These are phyloP conservation scores for Sicyos baderoa DNA, from an alignment of 306 rosid species.

Conservation along the genomic window DNA sequence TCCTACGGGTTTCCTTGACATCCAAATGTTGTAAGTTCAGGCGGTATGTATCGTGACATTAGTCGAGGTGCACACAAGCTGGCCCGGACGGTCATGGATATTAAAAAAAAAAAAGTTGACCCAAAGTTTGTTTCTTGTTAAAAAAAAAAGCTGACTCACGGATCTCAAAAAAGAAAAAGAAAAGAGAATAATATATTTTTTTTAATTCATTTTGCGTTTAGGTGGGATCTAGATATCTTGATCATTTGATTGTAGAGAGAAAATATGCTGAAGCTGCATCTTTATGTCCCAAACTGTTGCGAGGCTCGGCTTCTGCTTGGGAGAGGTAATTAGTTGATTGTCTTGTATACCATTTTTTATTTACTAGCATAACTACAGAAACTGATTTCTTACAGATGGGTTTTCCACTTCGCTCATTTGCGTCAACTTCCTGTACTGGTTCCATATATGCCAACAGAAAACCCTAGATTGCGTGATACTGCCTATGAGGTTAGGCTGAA, in stretches of 20 bases:
- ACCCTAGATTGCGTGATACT: conserved; percentile 81
- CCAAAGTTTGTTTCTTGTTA: too few species aligned
- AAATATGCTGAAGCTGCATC: conserved; percentile 90
- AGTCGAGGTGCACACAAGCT: too few species aligned
- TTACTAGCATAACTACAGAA: conserved; percentile 24
- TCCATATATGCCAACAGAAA: conserved; percentile 77
- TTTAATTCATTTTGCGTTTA: conserved; percentile 29
- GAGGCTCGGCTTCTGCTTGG: conserved; percentile 90
- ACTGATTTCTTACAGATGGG: conserved; percentile 61
- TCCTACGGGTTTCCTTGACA: too few species aligned
- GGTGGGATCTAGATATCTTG: conserved; percentile 96
- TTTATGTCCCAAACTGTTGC: conserved; percentile 83
- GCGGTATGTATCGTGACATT: too few species aligned
- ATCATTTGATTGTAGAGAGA: conserved; percentile 95
- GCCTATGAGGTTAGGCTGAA: conserved; percentile 79
- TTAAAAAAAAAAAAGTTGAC: too few species aligned
- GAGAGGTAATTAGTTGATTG: conserved; percentile 50
- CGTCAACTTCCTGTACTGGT: conserved; percentile 95
- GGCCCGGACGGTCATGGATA: too few species aligned
- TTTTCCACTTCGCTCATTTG: conserved; percentile 95
- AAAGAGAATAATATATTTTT: not conserved
- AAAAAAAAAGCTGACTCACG: too few species aligned
- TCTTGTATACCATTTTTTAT: conserved; percentile 5
- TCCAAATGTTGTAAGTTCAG: too few species aligned
- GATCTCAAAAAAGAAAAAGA: not conserved